Evolutionary conservation across 495 filamentous ascomycete species (phyloP).

Genomic region (Baudoinia panamericana): DNA sequence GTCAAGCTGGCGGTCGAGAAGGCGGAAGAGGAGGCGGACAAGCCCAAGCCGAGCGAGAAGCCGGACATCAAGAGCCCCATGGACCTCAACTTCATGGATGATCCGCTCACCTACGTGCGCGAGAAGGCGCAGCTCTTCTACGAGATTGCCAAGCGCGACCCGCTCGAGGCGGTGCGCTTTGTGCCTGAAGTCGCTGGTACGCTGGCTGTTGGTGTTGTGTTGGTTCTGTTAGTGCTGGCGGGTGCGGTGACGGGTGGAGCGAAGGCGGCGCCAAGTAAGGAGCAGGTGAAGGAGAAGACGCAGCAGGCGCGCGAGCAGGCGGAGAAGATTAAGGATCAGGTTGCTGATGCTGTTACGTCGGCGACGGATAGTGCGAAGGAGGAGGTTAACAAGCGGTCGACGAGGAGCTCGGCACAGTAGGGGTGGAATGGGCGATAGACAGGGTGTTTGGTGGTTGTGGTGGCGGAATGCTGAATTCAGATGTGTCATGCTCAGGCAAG

Average conservation of each 20-base stretch:
- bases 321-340: conserved; percentile 66
- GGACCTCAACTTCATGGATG: conserved; percentile 82
- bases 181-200: conserved; percentile 83
- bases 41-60: conserved; percentile 62
- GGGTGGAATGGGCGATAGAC: neutral
- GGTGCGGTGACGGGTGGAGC: conserved; percentile 42
- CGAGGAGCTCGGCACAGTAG: conserved; percentile 28
- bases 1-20: conserved; percentile 79
- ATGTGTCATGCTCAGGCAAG: too few species aligned
- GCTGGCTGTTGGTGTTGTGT: conserved; percentile 52
- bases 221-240: conserved; percentile 55
- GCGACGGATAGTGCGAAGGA: conserved; percentile 40
- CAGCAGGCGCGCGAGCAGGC: conserved; percentile 52
- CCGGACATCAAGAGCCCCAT: conserved; percentile 41
- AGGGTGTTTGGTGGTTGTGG: neutral
- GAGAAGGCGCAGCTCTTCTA: conserved; percentile 37
- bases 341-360: conserved; percentile 50
- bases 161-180: conserved; percentile 77
- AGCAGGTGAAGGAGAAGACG: conserved; percentile 38
- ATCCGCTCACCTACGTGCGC: conserved; percentile 76
- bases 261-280: conserved; percentile 38
- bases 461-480: too few species aligned
- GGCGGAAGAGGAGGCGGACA: conserved; percentile 65
- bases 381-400: conserved; percentile 48
- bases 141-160: conserved; percentile 52